Conservation (phyloP, 169 alveolate species). For the Cryptosporidium baileyi region DNA sequence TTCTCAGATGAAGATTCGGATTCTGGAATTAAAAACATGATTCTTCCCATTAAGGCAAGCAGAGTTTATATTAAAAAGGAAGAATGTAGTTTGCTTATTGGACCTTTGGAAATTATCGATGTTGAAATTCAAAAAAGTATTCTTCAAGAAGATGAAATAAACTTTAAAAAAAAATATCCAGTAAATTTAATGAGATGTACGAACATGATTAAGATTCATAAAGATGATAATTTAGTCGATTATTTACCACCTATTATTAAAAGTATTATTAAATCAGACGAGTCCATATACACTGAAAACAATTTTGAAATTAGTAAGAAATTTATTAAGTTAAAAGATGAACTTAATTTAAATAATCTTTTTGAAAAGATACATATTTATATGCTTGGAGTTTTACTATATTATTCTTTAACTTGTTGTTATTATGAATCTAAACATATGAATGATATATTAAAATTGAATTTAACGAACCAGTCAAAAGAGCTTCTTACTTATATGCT, state of each 20-base stretch:
- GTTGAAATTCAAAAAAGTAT: not conserved
- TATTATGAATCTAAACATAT: not conserved
- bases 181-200: conserved; percentile 17
- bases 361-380: conserved; percentile 26
- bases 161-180: conserved; percentile 18
- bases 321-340: not conserved
- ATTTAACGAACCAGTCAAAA: not conserved
- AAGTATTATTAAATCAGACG: not conserved
- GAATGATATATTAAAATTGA: not conserved
- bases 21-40: not conserved
- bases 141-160: not conserved
- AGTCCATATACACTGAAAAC: not conserved
- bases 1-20: not conserved
- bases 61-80: conserved; percentile 43
- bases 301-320: conserved; percentile 1
- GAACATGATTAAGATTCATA: conserved; percentile 4
- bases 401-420: conserved; percentile 24
- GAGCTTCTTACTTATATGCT: conserved; percentile 22
- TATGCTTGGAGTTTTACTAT: conserved; percentile 55
- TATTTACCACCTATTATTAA: conserved; percentile 21
- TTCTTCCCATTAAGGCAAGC: conserved; percentile 61
- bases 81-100: conserved; percentile 21
- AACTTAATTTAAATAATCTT: not conserved
- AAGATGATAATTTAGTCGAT: conserved; percentile 5
- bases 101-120: conserved; percentile 32